These are phyloP conservation scores for Epichloe sylvatica DNA, from an alignment of 2,329 filamentous ascomycete genomes.

Conservation along the genomic window DNA sequence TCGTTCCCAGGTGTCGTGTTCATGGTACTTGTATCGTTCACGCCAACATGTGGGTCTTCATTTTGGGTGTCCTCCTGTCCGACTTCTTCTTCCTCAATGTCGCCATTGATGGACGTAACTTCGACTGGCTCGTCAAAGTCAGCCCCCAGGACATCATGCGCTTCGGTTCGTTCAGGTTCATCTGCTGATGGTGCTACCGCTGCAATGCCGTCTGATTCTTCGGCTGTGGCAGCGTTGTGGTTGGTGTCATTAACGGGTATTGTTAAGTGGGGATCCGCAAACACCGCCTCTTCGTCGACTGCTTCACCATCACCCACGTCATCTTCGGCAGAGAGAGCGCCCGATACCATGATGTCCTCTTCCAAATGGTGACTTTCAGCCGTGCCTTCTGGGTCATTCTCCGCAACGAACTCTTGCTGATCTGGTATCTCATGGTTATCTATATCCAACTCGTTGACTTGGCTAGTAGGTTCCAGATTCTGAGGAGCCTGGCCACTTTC, in stretches of 20 bases:
- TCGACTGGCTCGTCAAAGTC: slow-evolving; percentile 3
- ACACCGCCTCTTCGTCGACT: slow-evolving; percentile 9
- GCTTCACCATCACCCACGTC: slow-evolving; percentile 11
- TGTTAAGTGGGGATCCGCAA: slow-evolving; percentile 1
- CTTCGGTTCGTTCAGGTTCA: not conserved
- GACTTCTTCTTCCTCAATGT: not conserved
- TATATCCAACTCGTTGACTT: not conserved
- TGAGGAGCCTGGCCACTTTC: slow-evolving; percentile 12
- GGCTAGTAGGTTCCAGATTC: not conserved
- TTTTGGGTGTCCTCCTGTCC: not conserved
- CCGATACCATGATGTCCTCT: not conserved
- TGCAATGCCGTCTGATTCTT: not conserved
- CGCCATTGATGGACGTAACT: not conserved
- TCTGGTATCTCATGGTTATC: not conserved
- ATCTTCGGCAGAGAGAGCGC: slow-evolving; percentile 7
- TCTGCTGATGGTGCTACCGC: not conserved
- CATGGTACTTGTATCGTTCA: slow-evolving; percentile 1
- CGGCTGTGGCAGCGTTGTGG: not conserved
- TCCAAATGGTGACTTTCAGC: not conserved
- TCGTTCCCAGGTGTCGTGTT: slow-evolving; percentile 13
- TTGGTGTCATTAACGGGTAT: not conserved
- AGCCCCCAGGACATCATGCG: not conserved
- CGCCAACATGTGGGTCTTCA: not conserved
- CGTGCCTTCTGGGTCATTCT: not conserved
- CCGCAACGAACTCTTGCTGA: not conserved